Conservation (phyloP, 2,329 filamentous ascomycete species). For the Dactylellina haptotyla region DNA sequence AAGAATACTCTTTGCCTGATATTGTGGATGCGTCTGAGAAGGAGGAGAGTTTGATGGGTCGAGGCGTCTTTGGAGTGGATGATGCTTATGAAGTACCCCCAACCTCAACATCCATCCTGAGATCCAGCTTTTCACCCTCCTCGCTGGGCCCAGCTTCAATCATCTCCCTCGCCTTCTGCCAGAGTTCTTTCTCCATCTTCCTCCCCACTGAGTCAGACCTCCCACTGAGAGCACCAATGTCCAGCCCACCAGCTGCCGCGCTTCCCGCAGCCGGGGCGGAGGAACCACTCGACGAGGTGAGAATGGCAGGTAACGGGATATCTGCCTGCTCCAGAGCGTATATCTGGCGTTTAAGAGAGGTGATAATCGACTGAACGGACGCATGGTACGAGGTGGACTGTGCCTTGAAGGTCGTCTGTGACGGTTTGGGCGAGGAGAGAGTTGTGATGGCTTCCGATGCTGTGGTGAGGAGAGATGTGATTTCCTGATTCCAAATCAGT, state of each 20-base stretch:
- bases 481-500: slow-evolving; percentile 23
- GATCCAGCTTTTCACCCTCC: slow-evolving; percentile 39
- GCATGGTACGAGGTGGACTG: slow-evolving; percentile 45
- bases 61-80: background rate
- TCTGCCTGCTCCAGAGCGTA: slow-evolving; percentile 51
- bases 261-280: slow-evolving; percentile 3
- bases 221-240: slow-evolving; percentile 46
- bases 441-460: slow-evolving; percentile 55
- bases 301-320: slow-evolving; percentile 41
- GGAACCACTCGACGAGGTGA: slow-evolving; percentile 30
- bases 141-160: slow-evolving; percentile 20
- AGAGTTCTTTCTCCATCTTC: slow-evolving; percentile 46
- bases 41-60: background rate
- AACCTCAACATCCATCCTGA: slow-evolving; percentile 43
- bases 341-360: slow-evolving; percentile 37
- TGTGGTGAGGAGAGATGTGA: slow-evolving; percentile 42
- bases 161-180: slow-evolving; percentile 46
- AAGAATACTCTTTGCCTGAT: background rate
- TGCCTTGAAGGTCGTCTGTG: slow-evolving; percentile 35
- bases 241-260: slow-evolving; percentile 10
- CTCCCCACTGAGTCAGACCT: slow-evolving; percentile 43
- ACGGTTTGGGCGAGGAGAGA: slow-evolving; percentile 29
- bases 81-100: slow-evolving; percentile 11
- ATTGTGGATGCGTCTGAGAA: background rate
- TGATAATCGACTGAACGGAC: slow-evolving; percentile 40